phyloP scores from a whole-genome alignment of 768 basidiomycete genomes.

The Collybia mongolica region DNA sequence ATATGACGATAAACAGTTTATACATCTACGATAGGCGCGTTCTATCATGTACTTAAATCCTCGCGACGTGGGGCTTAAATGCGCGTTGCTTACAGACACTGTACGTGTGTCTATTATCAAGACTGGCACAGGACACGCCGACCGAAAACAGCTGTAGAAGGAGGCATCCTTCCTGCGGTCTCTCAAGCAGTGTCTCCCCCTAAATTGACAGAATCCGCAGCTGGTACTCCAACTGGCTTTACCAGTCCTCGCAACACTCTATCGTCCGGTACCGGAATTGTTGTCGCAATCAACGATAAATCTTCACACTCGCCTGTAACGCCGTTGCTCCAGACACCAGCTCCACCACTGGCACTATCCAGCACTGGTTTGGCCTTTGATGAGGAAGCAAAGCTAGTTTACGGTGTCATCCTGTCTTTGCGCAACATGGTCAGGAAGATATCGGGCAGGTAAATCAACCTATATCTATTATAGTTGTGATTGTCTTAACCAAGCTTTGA shows the following conservation, averaged over 20 bases:
- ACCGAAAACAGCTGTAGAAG: slow-evolving; percentile 69
- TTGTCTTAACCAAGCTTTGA: slow-evolving; percentile 2
- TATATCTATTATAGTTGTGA: not conserved
- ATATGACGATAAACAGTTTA: slow-evolving; percentile 87
- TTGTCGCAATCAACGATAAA: slow-evolving; percentile 58
- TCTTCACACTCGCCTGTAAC: slow-evolving; percentile 30
- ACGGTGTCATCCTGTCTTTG: slow-evolving; percentile 89
- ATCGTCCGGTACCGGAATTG: slow-evolving; percentile 59
- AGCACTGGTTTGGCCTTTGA: slow-evolving; percentile 82
- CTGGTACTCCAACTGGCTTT: slow-evolving; percentile 35
- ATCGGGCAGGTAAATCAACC: slow-evolving; percentile 64
- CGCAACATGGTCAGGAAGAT: slow-evolving; percentile 95
- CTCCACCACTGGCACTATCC: slow-evolving; percentile 28
- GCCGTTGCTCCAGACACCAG: slow-evolving; percentile 34
- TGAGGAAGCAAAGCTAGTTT: slow-evolving; percentile 96
- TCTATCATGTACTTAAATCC: not conserved
- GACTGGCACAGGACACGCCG: slow-evolving; percentile 87
- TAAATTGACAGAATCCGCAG: slow-evolving; percentile 27
- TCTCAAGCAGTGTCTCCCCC: slow-evolving; percentile 59
- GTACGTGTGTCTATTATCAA: slow-evolving; percentile 91
- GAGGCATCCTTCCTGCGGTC: slow-evolving; percentile 77
- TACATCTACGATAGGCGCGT: slow-evolving; percentile 91
- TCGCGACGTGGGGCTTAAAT: slow-evolving; percentile 9
- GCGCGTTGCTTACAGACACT: slow-evolving; percentile 57
- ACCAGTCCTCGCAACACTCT: slow-evolving; percentile 69